Base-by-base conservation (phyloP, 2,329 filamentous ascomycete genomes). In the Metarhizium brunneum region DNA sequence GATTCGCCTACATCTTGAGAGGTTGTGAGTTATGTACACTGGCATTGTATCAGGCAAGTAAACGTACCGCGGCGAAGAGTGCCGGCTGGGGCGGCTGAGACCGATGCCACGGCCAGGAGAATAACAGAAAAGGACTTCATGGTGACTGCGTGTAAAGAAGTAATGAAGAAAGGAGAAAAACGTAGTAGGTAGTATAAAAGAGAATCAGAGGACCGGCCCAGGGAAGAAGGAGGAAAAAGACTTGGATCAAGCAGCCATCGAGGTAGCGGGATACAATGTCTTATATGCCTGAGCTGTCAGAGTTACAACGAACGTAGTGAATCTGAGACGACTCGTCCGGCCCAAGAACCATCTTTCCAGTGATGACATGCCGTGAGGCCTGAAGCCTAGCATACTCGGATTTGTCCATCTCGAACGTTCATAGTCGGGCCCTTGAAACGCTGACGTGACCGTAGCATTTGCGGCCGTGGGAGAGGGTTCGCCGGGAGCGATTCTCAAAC, bases 121-220 rank as follows among this genome's bases (percentile, higher is more conserved):
- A 48, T 25, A n/a, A 55, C 30, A 18, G 48, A 18, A 43, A 47
- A 32, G 25, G 54, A 55, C 48, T 52, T 55, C 54, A 55, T 55
- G 4, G 14, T 51, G 29, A 25, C 25, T 25, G 25, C 25, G 25
- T 25, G 25, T 25, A 25, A 25, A 25, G 14, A 25, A 10, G 6
- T 53, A 7, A 2, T 47, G 38, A 36, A 5, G 25, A 16, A 25
- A 25, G 25, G 8, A 1, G 7, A 13, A 54, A 16, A n/a, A 18
- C 7, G 20, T 25, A 8, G 43, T 25, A 47, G 7, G 16, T 16
- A 16, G 43, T 6, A 6, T 6, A 20, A 47, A 25, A 13, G 7
- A 29, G 5, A 47, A 29, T 20, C 6, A 47, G 43, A 42, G 35
- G 50, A 14, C 50, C 35, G n/a, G 50, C 48, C 48, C 36, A 25